Evolutionary conservation across 257 asterid genomes (phyloP), one percentile per base, ranked within the genome.

Genomic region (Fraxinus pennsylvanica): DNA sequence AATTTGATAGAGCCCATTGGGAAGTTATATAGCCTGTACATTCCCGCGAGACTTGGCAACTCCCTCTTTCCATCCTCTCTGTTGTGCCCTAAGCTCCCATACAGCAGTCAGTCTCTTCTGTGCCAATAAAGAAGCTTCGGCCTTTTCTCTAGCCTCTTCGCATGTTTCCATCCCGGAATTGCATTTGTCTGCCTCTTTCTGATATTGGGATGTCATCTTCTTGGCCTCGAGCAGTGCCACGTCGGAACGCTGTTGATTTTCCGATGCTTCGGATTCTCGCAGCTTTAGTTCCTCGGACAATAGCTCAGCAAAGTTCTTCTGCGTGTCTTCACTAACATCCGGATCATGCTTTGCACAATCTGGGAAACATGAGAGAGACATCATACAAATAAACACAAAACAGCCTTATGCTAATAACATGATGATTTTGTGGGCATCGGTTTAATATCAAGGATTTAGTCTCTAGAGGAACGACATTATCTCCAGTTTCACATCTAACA

Each of bases 341-440:
- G 97, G 96, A 74, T 94, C 97, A 69, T 82, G 97, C 87, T 91
- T 94, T 8, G 92, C 94, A 75, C 98, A 94, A 84, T 94, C 98
- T 94, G 89, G 47, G 82, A 69, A 74, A 54, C 13, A 61, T 32
- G 50, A 47, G 32, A 67, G 73, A 79, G 33, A 59, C 21, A 14
- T 47, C n/a, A 15, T 14, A 47, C 59, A n/a, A 47, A 47, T 15
- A 15, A 43, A 47, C 59, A 47, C 59, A 47, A 15, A 47, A 47
- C 7, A 15, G 59, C 59, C 57, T 47, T 47, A 4, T 47, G 57
- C 57, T 47, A 47, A 47, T 47, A 47, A 47, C n/a, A 47, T 47
- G 1, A 47, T 15, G 59, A 47, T 47, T 47, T 47, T 47, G 59
- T 14, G 21, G 21, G 21, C 50, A 47, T 47, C 7, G 0, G 59